Base-by-base conservation (phyloP, 768 basidiomycete genomes). In the Serendipita sp. region DNA sequence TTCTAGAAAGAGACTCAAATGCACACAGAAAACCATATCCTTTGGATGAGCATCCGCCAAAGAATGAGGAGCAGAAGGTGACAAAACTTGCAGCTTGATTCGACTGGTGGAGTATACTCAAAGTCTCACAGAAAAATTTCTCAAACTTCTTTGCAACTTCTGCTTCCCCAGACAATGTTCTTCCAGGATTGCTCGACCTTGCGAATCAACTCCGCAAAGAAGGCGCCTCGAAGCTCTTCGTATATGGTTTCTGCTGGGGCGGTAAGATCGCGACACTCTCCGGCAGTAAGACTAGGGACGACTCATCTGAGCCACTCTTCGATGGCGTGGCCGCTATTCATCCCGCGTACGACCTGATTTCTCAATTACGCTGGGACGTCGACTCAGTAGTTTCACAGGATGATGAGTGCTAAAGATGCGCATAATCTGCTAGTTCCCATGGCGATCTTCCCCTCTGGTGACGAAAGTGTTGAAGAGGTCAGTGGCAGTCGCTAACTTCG, bases 111-210 rank as follows among this genome's bases (percentile, higher is more conserved):
- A 3, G 22, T 13, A 58, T 33, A 9, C 22, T 26, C 53, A 58
- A 48, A 20, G 17, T 48, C 24, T 20, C 9, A 2, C 11, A 58
- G 53, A 58, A 58, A 58, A 77, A 75, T 50, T 68, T 84, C 20
- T 78, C 82, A 67, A 74, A 75, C 45, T 86, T 84, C 73, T 85
- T 86, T 66, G 78, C 74, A 7, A 76, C 77, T 22, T 74, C 76
- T 7, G 81, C 80, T n/a, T 78, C 72, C 63, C 76, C 78, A 2
- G 67, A 71, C 1, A 70, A 67, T 33, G 72, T 73, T 24, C 70
- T 77, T 16, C 66, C 70, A 42, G 78, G 80, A 64, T 71, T 82
- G 11, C 68, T 67, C 26, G 69, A 72, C 3, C 78, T 81, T 53
- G 79, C 71, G 5, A 66, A 76, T 31, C 58, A 65, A 24, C 70